phyloP scores from a whole-genome alignment of 1,284 basidiomycete genomes.

The Ganoderma lingzhi region DNA sequence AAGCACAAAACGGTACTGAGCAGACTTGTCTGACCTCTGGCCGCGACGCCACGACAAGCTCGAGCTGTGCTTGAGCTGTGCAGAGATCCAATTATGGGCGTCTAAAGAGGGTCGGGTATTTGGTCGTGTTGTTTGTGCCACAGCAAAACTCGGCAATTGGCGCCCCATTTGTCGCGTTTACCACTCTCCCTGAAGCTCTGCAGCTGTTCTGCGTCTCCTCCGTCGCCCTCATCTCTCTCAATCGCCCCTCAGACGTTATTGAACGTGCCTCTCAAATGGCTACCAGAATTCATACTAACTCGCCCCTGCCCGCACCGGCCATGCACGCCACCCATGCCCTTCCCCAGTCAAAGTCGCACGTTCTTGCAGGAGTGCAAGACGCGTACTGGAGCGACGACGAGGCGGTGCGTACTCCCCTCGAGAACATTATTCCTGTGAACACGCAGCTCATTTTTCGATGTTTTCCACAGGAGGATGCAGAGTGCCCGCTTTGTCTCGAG shows the following conservation, averaged over 20 bases:
- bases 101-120: conserved; percentile 26
- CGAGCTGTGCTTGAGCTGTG: conserved; percentile 3
- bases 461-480: conserved; percentile 85
- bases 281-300: conserved; percentile 51
- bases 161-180: conserved; percentile 36
- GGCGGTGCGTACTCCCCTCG: conserved; percentile 38
- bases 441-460: background rate
- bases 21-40: too few species aligned
- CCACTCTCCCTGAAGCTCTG: conserved; percentile 24
- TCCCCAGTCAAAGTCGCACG: conserved; percentile 83
- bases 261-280: conserved; percentile 42
- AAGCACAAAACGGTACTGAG: background rate
- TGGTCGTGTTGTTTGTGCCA: conserved; percentile 37
- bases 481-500: conserved; percentile 98
- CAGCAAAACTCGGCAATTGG: conserved; percentile 35
- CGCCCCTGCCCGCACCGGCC: conserved; percentile 75
- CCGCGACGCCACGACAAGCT: background rate
- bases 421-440: conserved; percentile 17
- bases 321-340: conserved; percentile 72
- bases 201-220: conserved; percentile 11
- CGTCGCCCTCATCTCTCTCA: conserved; percentile 29
- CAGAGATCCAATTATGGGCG: conserved; percentile 16
- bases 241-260: conserved; percentile 23
- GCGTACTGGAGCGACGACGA: conserved; percentile 99
- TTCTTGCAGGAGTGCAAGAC: conserved; percentile 91